Percentiles rank a stretch among this genome's conserved stretches.
phyloP scores from a whole-genome alignment of 306 rosid species.

The Citrullus colocynthis region DNA sequence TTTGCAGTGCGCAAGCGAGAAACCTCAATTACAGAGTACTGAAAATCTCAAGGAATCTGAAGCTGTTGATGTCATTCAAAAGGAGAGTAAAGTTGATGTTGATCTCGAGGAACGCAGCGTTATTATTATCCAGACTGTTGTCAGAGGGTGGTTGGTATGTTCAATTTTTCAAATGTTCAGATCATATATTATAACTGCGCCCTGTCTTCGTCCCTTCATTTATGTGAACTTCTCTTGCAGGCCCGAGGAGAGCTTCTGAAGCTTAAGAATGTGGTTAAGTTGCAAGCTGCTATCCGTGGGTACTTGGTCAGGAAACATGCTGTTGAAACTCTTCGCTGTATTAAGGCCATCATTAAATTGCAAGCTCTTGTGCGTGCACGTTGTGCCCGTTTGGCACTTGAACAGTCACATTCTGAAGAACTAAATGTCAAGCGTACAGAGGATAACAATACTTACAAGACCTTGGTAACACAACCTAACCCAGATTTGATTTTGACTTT shows the following conservation, averaged over 20 bases:
- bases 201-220: neutral
- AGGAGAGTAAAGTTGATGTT: constrained; percentile 33
- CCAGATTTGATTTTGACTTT: neutral
- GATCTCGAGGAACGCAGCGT: constrained; percentile 36
- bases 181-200: constrained; percentile 1
- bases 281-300: constrained; percentile 95
- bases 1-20: constrained; percentile 35
- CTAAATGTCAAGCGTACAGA: neutral
- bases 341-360: constrained; percentile 68
- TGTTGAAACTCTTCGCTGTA: constrained; percentile 73
- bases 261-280: constrained; percentile 50
- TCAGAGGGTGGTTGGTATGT: constrained; percentile 64
- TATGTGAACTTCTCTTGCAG: constrained; percentile 19
- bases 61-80: constrained; percentile 18
- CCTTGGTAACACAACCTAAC: constrained; percentile 34
- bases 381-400: constrained; percentile 18
- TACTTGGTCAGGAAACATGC: constrained; percentile 86
- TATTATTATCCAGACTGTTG: constrained; percentile 55
- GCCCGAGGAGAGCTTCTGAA: constrained; percentile 40
- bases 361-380: constrained; percentile 84
- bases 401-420: constrained; percentile 15
- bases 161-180: constrained; percentile 6
- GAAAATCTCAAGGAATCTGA: constrained; percentile 28
- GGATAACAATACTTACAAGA: constrained; percentile 12
- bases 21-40: constrained; percentile 31